Conservation (phyloP, 2,329 filamentous ascomycete genomes). For the Xylariales sp. region DNA sequence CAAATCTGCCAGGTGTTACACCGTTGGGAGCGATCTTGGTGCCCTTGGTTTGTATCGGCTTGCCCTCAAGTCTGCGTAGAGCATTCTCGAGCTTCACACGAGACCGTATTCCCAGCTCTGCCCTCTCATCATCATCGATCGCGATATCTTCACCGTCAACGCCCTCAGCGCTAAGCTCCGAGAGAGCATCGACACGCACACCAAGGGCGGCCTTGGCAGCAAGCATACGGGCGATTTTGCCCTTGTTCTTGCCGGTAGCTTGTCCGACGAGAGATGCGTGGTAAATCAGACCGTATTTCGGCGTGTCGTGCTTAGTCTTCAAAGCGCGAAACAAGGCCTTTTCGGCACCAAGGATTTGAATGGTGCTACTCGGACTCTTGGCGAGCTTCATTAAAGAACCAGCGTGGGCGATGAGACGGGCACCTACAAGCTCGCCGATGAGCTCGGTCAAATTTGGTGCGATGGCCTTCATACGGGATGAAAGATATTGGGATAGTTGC, state of each 20-base stretch:
- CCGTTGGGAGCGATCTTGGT: constrained; percentile 72
- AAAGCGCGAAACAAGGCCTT: constrained; percentile 97
- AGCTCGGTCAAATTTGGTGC: constrained; percentile 93
- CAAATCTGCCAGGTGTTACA: constrained; percentile 70
- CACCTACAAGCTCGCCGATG: constrained; percentile 89
- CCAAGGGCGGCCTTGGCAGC: constrained; percentile 90
- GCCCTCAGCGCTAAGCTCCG: constrained; percentile 67
- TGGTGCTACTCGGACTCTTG: constrained; percentile 90
- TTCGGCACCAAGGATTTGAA: constrained; percentile 97
- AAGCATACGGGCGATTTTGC: constrained; percentile 96
- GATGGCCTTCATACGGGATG: constrained; percentile 92
- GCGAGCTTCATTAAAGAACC: constrained; percentile 92
- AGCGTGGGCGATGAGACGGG: constrained; percentile 88
- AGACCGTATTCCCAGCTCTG: constrained; percentile 69
- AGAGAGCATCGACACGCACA: constrained; percentile 85
- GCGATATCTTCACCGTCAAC: constrained; percentile 47
- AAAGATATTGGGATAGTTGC: constrained; percentile 83
- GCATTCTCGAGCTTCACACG: constrained; percentile 72
- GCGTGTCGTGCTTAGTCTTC: constrained; percentile 98
- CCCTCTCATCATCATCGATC: constrained; percentile 83
- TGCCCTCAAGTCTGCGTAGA: constrained; percentile 79
- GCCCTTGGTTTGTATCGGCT: constrained; percentile 75
- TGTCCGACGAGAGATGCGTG: constrained; percentile 92
- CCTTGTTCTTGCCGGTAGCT: constrained; percentile 97
- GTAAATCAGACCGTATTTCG: constrained; percentile 95